A percentile compares a stretch with the other conserved stretches of the same genome.
phyloP scores from a whole-genome alignment of 2,329 filamentous ascomycete species.

The Diaporthe longicolla region DNA sequence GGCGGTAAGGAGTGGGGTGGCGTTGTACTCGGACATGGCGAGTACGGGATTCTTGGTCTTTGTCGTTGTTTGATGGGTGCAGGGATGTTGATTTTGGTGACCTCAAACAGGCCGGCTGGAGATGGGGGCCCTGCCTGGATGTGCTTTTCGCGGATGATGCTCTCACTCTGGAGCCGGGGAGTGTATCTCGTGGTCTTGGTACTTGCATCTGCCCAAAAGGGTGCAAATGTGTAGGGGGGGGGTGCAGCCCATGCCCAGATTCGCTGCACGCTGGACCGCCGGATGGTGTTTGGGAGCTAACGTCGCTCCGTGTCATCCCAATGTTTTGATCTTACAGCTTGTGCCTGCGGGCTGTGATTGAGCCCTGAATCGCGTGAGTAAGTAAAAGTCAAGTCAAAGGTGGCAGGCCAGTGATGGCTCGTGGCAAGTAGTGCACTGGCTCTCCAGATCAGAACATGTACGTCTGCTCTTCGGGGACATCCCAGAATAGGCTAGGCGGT shows the following conservation, averaged over 20 bases:
- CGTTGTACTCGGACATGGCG: constrained; percentile 10
- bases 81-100: neutral
- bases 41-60: no score
- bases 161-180: neutral
- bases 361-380: no score
- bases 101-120: fast-evolving
- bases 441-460: no score
- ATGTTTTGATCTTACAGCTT: no score
- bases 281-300: no score
- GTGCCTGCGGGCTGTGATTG: no score
- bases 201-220: neutral
- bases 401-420: no score
- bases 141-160: neutral
- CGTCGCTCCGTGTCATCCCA: no score
- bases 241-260: neutral
- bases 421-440: no score
- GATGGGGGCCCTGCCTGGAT: neutral
- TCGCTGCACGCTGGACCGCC: neutral
- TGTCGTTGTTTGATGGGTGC: neutral
- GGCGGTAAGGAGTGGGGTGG: neutral
- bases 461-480: no score
- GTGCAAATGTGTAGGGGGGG: neutral
- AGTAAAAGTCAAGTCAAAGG: no score
- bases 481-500: no score
- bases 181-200: neutral